Percentiles rank a stretch among this genome's conserved stretches.
These are phyloP conservation scores for Chenopodium suecicum DNA, from an alignment of 148 eudicot species.

Conservation along the genomic window DNA sequence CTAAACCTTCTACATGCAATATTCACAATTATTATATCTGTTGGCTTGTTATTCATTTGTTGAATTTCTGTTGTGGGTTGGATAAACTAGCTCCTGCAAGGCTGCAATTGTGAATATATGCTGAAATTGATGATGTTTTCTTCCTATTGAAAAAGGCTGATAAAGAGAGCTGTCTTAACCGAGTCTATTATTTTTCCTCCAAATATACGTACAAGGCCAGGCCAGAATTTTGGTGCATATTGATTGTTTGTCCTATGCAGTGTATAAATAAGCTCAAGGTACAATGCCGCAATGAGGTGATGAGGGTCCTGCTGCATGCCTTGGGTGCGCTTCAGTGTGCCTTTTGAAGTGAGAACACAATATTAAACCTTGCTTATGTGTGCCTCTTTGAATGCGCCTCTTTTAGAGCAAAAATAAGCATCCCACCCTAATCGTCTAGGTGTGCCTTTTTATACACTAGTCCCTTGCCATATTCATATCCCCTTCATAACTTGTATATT, in stretches of 20 bases:
- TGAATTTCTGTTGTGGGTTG: not conserved
- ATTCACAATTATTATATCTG: not conserved
- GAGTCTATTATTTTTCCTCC: not conserved
- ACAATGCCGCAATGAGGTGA: no score
- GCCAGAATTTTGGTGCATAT: not conserved
- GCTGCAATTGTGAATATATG: not conserved
- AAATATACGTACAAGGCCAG: not conserved
- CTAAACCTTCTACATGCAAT: not conserved
- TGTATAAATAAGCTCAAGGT: no score
- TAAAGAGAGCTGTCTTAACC: not conserved
- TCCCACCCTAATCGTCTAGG: no score
- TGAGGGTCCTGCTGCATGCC: no score
- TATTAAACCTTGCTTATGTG: no score
- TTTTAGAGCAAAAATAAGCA: no score
- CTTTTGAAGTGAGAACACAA: no score
- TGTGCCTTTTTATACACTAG: no score
- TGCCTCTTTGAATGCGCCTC: no score
- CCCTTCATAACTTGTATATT: not conserved
- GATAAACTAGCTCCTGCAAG: not conserved
- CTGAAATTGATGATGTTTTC: not conserved
- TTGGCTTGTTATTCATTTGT: not conserved
- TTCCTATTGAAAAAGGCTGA: not conserved
- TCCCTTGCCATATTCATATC: not conserved
- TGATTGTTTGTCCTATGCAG: not conserved
- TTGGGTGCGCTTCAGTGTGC: no score